A percentile compares a stretch with the other conserved stretches of the same genome.
These are phyloP conservation scores for Bonia amplexicaulis DNA, from an alignment of 176 grass and related monocot genomes.

Conservation along the genomic window DNA sequence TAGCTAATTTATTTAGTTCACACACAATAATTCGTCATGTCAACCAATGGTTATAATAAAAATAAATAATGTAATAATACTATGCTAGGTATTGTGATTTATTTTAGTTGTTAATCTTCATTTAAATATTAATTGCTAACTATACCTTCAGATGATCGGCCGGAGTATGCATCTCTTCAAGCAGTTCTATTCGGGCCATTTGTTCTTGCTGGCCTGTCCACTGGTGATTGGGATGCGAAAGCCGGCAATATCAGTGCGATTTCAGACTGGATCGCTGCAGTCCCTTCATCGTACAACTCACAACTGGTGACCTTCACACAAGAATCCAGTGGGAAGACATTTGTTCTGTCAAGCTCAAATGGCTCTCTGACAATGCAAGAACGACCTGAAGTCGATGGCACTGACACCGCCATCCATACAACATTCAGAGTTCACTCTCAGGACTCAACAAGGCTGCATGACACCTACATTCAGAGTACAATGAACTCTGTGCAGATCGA, in stretches of 20 bases:
- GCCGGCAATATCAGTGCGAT: conserved; percentile 32
- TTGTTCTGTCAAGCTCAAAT: conserved; percentile 65
- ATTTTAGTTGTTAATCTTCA: not conserved
- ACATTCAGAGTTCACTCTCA: conserved; percentile 63
- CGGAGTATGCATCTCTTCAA: conserved; percentile 67
- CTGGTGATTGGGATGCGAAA: conserved; percentile 56
- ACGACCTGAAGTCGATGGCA: conserved; percentile 39
- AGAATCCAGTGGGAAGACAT: conserved; percentile 38
- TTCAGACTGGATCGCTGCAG: conserved; percentile 59
- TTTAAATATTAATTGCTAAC: conserved; percentile 1
- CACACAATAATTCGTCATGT: not conserved
- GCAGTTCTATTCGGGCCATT: conserved; percentile 80
- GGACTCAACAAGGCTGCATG: conserved; percentile 15
- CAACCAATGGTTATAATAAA: not conserved
- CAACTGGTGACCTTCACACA: conserved; percentile 63
- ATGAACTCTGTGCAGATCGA: conserved; percentile 51
- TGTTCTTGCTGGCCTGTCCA: conserved; percentile 72
- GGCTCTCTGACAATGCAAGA: conserved; percentile 69
- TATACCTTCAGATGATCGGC: conserved; percentile 65
- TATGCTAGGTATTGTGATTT: not conserved
- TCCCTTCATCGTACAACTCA: conserved; percentile 59
- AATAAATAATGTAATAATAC: not conserved
- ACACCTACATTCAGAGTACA: not conserved
- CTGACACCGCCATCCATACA: conserved; percentile 50
- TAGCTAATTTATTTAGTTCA: not conserved